Conservation (phyloP, 2,329 filamentous ascomycete genomes). For the Claviceps spartinae region DNA sequence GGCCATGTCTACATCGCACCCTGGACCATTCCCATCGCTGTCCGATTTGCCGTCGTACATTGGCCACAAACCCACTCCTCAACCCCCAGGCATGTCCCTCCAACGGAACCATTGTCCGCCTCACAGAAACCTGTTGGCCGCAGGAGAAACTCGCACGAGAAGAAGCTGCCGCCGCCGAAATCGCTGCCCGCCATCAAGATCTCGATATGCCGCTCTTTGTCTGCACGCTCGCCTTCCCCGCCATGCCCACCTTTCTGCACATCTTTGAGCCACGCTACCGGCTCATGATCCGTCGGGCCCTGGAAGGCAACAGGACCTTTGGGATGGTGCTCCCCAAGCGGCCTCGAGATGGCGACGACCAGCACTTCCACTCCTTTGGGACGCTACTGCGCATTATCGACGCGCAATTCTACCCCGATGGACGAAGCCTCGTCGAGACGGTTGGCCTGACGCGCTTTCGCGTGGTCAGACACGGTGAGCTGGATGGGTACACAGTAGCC, state of each 20-base stretch:
- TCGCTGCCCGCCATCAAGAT: constrained; percentile 39
- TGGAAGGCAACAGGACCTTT: constrained; percentile 63
- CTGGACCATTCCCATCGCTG: constrained; percentile 68
- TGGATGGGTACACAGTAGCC: constrained; percentile 71
- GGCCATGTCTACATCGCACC: constrained; percentile 60
- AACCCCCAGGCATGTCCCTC: constrained; percentile 28
- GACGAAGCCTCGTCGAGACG: constrained; percentile 69
- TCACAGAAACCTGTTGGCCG: constrained; percentile 58
- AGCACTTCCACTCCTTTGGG: constrained; percentile 56
- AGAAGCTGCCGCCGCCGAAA: constrained; percentile 42
- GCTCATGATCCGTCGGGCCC: constrained; percentile 69
- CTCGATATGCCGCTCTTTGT: constrained; percentile 62
- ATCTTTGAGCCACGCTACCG: constrained; percentile 90
- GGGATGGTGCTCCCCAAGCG: constrained; percentile 71
- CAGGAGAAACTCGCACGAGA: constrained; percentile 47
- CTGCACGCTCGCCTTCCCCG: constrained; percentile 68
- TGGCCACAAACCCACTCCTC: constrained; percentile 37
- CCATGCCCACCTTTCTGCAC: constrained; percentile 74
- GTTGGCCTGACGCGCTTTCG: constrained; percentile 65
- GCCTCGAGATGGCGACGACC: constrained; percentile 20
- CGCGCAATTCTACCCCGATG: constrained; percentile 61
- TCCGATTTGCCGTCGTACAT: constrained; percentile 60
- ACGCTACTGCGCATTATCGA: constrained; percentile 66
- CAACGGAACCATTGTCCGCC: constrained; percentile 49
- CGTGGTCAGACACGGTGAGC: constrained; percentile 46